These are phyloP conservation scores for Eucalyptus rudis DNA, from an alignment of 345 rosid species.

Conservation along the genomic window DNA sequence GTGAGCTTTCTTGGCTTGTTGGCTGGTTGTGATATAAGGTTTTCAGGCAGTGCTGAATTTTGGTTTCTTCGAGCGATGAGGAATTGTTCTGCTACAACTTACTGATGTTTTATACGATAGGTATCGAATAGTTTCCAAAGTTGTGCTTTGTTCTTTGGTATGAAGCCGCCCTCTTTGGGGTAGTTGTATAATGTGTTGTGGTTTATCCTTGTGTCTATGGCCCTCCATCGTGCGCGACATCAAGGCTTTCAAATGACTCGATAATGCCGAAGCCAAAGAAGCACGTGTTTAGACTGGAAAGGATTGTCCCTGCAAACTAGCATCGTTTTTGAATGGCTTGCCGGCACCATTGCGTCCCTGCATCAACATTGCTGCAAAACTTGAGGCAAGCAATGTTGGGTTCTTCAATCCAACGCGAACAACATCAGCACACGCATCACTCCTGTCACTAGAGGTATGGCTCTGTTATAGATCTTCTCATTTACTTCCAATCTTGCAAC, in stretches of 20 bases:
- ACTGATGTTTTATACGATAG: neutral
- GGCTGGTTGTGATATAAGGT: neutral
- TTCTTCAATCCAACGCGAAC: neutral
- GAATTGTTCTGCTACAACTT: neutral
- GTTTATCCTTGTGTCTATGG: neutral
- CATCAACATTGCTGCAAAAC: neutral
- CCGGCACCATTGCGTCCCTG: neutral
- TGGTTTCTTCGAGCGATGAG: neutral
- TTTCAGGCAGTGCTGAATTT: neutral
- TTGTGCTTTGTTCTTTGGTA: neutral
- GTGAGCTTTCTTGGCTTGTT: neutral
- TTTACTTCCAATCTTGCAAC: neutral
- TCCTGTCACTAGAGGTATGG: neutral
- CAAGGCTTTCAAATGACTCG: neutral
- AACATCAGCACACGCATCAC: neutral
- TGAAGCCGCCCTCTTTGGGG: neutral
- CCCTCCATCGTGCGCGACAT: neutral
- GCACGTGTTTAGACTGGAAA: neutral
- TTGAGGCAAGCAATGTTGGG: neutral
- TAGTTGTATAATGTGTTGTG: neutral
- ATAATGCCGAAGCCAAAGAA: neutral
- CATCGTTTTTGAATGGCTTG: neutral
- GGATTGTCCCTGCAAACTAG: neutral
- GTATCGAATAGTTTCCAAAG: neutral
- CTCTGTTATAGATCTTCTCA: neutral